These are phyloP conservation scores for Ilyonectria destructans DNA, from an alignment of 2,329 filamentous ascomycete species.

Conservation along the genomic window DNA sequence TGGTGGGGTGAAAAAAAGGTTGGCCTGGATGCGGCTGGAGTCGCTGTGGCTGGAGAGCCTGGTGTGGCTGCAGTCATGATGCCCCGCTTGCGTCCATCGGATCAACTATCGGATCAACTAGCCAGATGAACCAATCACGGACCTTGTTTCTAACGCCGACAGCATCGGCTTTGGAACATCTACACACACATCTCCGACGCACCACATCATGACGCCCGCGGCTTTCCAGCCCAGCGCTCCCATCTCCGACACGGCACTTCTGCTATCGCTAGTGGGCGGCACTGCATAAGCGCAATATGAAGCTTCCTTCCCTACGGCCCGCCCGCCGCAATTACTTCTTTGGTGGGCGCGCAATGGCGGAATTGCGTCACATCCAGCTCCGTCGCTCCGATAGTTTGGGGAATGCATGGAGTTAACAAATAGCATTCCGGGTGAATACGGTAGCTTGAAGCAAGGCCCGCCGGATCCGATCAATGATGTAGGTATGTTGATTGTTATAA, in stretches of 20 bases:
- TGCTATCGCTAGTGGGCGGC: background rate
- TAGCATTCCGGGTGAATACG: background rate
- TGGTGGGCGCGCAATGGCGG: background rate
- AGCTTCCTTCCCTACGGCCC: background rate
- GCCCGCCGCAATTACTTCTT: constrained; percentile 15
- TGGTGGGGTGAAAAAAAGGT: constrained; percentile 48
- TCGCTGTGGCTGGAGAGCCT: constrained; percentile 39
- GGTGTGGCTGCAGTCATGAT: constrained; percentile 17
- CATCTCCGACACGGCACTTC: constrained; percentile 32
- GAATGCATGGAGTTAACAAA: background rate
- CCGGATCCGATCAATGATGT: background rate
- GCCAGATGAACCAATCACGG: background rate
- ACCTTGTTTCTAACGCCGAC: constrained; percentile 15
- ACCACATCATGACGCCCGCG: constrained; percentile 13
- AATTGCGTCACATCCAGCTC: background rate
- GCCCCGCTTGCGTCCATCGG: constrained; percentile 24
- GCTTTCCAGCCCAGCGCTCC: constrained; percentile 22
- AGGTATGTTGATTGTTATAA: background rate
- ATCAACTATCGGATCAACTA: constrained; percentile 42
- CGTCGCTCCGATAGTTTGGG: background rate
- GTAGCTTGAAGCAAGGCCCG: background rate
- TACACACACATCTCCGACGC: constrained; percentile 31
- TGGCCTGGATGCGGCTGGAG: constrained; percentile 40
- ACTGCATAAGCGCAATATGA: background rate
- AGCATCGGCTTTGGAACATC: constrained; percentile 46